Percentiles rank a stretch among this genome's conserved stretches.
Conservation (phyloP, 768 basidiomycete genomes). For the Kwoniella sp. region DNA sequence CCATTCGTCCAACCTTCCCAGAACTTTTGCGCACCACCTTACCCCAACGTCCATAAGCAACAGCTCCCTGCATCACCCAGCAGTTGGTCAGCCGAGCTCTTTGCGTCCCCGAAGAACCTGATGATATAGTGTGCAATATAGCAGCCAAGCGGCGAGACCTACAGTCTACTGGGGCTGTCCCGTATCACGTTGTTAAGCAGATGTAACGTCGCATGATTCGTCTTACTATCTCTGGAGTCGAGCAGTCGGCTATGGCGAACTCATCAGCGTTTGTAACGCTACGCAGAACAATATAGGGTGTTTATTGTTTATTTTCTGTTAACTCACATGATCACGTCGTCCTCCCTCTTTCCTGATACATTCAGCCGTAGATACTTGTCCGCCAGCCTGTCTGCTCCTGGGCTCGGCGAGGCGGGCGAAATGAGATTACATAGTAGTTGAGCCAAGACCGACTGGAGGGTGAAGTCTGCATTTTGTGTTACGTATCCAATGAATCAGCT, state of each 20-base stretch:
- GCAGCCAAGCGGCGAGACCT: too few species aligned
- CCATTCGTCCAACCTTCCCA: slow-evolving; percentile 72
- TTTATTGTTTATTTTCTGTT: background rate
- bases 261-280: too few species aligned
- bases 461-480: slow-evolving; percentile 64
- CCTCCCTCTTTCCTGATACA: slow-evolving; percentile 68
- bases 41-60: slow-evolving; percentile 31
- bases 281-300: slow-evolving; percentile 34
- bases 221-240: slow-evolving; percentile 66
- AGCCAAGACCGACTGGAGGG: slow-evolving; percentile 67
- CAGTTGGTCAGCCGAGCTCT: slow-evolving; percentile 30
- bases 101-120: background rate
- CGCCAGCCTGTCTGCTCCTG: slow-evolving; percentile 67
- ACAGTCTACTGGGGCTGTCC: slow-evolving; percentile 64
- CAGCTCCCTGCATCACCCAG: slow-evolving; percentile 20
- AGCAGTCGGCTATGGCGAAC: slow-evolving; percentile 62
- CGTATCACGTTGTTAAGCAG: slow-evolving; percentile 74
- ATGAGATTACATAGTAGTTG: slow-evolving; percentile 84
- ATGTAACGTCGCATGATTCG: slow-evolving; percentile 66
- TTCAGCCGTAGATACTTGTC: slow-evolving; percentile 61
- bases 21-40: slow-evolving; percentile 67
- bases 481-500: too few species aligned
- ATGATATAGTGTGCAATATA: background rate
- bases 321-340: slow-evolving; percentile 69
- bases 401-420: slow-evolving; percentile 65